Conservation (phyloP, 2,329 filamentous ascomycete species). For the Trichoderma afroharzianum region DNA sequence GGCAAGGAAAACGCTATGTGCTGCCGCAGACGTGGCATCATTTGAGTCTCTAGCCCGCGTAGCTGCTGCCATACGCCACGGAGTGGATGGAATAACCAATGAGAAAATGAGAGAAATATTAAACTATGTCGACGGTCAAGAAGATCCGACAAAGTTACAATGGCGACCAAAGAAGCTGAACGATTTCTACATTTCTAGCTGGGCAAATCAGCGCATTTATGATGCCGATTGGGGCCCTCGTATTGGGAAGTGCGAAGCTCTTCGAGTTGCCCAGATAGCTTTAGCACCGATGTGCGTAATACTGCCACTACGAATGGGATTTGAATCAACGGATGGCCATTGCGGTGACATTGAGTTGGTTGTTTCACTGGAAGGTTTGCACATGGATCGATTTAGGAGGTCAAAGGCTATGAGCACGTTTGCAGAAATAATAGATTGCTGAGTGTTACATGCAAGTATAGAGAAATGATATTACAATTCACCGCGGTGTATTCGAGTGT, state of each 20-base stretch:
- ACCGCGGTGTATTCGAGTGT: no score
- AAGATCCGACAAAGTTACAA: background rate
- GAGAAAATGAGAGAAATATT: background rate
- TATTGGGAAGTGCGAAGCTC: background rate
- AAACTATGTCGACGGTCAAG: background rate
- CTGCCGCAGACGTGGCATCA: background rate
- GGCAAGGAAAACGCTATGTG: background rate
- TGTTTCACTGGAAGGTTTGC: background rate
- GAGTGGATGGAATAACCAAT: background rate
- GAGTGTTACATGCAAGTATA: background rate
- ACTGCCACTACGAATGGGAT: background rate
- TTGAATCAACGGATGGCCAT: background rate
- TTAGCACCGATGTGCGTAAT: background rate
- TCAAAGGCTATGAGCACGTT: background rate
- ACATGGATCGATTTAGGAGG: background rate
- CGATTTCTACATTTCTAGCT: background rate
- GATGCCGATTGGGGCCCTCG: background rate
- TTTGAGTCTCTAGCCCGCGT: background rate
- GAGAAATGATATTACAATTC: background rate
- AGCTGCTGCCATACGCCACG: background rate
- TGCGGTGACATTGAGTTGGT: background rate
- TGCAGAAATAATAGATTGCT: background rate
- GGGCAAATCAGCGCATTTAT: background rate
- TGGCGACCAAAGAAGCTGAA: background rate
- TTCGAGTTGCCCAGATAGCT: background rate